Evolutionary conservation across 2,329 filamentous ascomycete species (phyloP), one percentile per base, ranked within the genome.

Genomic region (Sodiomyces alkalinus): DNA sequence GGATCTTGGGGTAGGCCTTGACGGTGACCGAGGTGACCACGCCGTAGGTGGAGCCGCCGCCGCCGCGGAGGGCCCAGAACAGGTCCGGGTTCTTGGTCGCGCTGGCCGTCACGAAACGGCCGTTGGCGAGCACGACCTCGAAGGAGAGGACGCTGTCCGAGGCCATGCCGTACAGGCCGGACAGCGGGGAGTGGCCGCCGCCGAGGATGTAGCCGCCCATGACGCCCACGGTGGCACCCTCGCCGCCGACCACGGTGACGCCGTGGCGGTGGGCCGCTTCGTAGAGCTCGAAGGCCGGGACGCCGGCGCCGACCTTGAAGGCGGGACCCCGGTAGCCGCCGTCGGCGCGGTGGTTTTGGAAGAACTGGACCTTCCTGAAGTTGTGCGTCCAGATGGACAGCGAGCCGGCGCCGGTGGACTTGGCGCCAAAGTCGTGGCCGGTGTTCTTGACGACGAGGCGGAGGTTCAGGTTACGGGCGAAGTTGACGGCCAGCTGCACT

Each of bases 11-110:
- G 37, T 67, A 55, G 0, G 65, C 62, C 34, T 62, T 61, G 10
- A 68, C 44, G 0, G 70, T 75, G 19, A 74, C 50, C 0, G 65
- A 69, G 2, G 60, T 62, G 14, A 76, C 56, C 2, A 77, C 55
- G 0, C 67, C 71, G 40, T 72, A 78, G 0, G 68, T 75, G 13
- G 62, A 64, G 2, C 66, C 68, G 3, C 69, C 68, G 5, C 68
- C 37, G 7, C 71, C 70, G 33, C 64, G 51, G 35, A 75, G 53
- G 0, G 73, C 73, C 73, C 72, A 79, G 44, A 74, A 77, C 1
- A 79, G 46, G 30, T 77, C 70, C 0, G 49, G 32, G 30, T 75
- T 57, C 21, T 64, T 52, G 8, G 60, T 56, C 21, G 64, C 62
- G 26, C 65, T 72, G 1, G 62, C 57, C 0, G 51, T 57, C 3